Evolutionary conservation across 2,329 filamentous ascomycete genomes (phyloP), one percentile per base, ranked within the genome.

Genomic region (Sporothrix phasma): DNA sequence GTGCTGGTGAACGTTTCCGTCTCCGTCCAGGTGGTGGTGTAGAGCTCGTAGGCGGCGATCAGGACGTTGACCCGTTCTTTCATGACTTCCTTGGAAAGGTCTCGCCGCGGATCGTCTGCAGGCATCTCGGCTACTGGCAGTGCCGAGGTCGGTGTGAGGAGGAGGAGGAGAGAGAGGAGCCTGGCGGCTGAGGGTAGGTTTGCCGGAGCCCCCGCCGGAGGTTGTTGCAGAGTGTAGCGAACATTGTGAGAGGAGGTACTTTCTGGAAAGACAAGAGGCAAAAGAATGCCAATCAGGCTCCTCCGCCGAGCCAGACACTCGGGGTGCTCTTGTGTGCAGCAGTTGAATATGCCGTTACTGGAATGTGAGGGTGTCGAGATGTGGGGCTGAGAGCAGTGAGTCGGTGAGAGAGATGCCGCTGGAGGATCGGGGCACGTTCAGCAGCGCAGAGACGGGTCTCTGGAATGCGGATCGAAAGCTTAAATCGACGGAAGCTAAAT

Each of bases 1-100:
- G 83, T 86, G 72, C 80, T 85, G 64, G 85, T 87, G 72, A 77
- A 84, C 1, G 84, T 84, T 67, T 76, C 75, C 49, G 84, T 85
- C 74, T 81, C 77, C 29, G 84, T 86, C 81, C 82, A 86, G 4
- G 84, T 87, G 8, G 80, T 82, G 39, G 81, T 84, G 73, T 76
- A 80, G 63, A 74, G 74, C 61, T 67, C 68, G 61, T 66, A 70
- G 39, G 68, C 72, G 60, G 71, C 71, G 56, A 71, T 72, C 5
- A 64, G 69, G 34, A 72, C 73, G 26, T 72, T 75, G 2, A 45
- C n/a, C 24, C 39, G 43, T 72, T 73, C 43, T 76, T 71, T 69
- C 83, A 83, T 82, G 46, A 81, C 74, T 68, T 78, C 77, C 67
- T 75, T 73, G 5, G 76, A 72, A 5, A 83, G 86, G 64, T 79